These are phyloP conservation scores for Colletotrichum sp. DNA, from an alignment of 2,329 filamentous ascomycete species.

Conservation along the genomic window DNA sequence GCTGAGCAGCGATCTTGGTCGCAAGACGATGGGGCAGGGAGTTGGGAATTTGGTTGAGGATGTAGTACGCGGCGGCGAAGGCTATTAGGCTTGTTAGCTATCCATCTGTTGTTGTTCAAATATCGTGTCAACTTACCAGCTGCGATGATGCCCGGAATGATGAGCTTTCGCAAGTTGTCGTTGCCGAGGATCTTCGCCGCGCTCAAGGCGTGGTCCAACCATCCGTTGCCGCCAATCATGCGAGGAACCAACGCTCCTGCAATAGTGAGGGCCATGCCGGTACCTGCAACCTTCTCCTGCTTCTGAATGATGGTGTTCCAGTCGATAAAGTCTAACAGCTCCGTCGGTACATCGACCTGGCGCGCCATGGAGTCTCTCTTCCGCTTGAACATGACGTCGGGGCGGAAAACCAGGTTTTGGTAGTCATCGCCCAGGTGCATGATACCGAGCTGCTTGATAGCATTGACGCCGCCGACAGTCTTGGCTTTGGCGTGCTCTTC, in stretches of 20 bases:
- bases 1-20: conserved; percentile 81
- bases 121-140: conserved; percentile 68
- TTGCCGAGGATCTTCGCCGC: conserved; percentile 82
- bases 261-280: conserved; percentile 92
- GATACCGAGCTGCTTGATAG: conserved; percentile 87
- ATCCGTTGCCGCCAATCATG: conserved; percentile 82
- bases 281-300: conserved; percentile 94
- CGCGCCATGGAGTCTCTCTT: conserved; percentile 81
- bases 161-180: conserved; percentile 79
- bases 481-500: conserved; percentile 84
- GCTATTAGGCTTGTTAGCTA: conserved; percentile 50
- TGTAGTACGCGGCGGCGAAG: conserved; percentile 77
- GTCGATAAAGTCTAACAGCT: conserved; percentile 94
- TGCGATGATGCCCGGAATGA: conserved; percentile 80
- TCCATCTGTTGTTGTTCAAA: background rate
- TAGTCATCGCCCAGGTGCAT: conserved; percentile 89
- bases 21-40: conserved; percentile 87
- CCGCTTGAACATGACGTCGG: conserved; percentile 92
- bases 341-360: conserved; percentile 86
- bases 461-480: conserved; percentile 81
- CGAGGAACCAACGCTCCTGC: conserved; percentile 84
- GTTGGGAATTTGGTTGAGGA: conserved; percentile 85
- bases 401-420: conserved; percentile 83
- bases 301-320: conserved; percentile 80
- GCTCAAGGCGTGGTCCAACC: conserved; percentile 87